Conservation (phyloP, 2,329 filamentous ascomycete genomes). For the Fusarium keratoplasticum region DNA sequence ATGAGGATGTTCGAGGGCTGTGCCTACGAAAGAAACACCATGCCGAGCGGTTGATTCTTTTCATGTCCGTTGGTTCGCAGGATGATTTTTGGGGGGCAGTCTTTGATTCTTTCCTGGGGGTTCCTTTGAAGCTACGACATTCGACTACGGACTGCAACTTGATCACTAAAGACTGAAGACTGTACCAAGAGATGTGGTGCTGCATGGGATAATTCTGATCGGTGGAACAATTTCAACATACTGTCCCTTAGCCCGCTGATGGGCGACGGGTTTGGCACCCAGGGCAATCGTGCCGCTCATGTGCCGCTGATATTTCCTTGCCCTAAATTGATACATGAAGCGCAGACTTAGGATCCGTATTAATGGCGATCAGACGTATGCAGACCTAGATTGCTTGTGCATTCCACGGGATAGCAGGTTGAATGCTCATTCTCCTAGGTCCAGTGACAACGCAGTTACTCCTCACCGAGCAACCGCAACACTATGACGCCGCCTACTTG, state of each 20-base stretch:
- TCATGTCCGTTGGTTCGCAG: background rate
- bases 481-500: background rate
- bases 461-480: background rate
- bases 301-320: background rate
- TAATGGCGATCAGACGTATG: background rate
- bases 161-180: too few species aligned
- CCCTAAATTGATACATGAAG: background rate
- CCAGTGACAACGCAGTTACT: background rate
- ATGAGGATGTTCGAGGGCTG: background rate
- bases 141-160: background rate
- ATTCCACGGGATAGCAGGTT: background rate
- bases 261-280: background rate
- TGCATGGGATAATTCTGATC: background rate
- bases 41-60: background rate
- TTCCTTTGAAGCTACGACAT: background rate
- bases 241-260: background rate
- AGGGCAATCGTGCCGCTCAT: background rate
- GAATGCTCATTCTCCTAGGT: background rate
- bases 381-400: background rate
- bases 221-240: background rate
- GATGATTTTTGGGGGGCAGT: background rate
- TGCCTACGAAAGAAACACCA: background rate
- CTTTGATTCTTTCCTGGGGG: background rate
- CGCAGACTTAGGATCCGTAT: background rate
- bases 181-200: background rate